Conservation (phyloP, 2,329 filamentous ascomycete species). For the Neonectria sp. region DNA sequence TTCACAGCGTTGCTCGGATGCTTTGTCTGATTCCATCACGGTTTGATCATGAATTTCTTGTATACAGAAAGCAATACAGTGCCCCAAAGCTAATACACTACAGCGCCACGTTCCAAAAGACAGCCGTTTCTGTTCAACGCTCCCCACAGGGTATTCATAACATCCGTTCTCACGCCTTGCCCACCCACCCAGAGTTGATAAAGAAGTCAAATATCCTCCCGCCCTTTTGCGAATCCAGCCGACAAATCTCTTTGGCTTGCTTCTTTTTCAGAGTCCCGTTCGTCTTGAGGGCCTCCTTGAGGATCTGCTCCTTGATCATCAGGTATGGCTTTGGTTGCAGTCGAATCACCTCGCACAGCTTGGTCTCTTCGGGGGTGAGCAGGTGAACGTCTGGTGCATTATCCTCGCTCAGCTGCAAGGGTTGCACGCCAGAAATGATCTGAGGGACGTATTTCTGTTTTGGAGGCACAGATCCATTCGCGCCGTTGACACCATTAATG, state of each 20-base stretch:
- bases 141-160: conserved; percentile 44
- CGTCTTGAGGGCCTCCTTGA: conserved; percentile 90
- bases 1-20: neutral
- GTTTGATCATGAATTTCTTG: conserved; percentile 8
- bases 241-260: conserved; percentile 87
- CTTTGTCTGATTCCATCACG: neutral
- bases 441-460: conserved; percentile 69
- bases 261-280: conserved; percentile 95
- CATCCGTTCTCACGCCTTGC: conserved; percentile 73
- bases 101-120: conserved; percentile 13
- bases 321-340: conserved; percentile 95
- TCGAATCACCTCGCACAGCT: conserved; percentile 87
- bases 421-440: conserved; percentile 72
- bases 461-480: conserved; percentile 53
- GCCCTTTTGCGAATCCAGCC: conserved; percentile 88
- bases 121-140: conserved; percentile 29
- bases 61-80: conserved; percentile 9
- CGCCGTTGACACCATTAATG: conserved; percentile 59
- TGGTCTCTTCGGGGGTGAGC: conserved; percentile 85
- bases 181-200: conserved; percentile 92
- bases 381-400: conserved; percentile 88
- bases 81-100: conserved; percentile 6
- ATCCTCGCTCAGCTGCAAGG: conserved; percentile 80
- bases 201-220: conserved; percentile 95
- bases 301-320: conserved; percentile 92